Percentiles rank a stretch among this genome's conserved stretches.
phyloP scores from a whole-genome alignment of 306 rosid species.

The Echinosophora koreensis region DNA sequence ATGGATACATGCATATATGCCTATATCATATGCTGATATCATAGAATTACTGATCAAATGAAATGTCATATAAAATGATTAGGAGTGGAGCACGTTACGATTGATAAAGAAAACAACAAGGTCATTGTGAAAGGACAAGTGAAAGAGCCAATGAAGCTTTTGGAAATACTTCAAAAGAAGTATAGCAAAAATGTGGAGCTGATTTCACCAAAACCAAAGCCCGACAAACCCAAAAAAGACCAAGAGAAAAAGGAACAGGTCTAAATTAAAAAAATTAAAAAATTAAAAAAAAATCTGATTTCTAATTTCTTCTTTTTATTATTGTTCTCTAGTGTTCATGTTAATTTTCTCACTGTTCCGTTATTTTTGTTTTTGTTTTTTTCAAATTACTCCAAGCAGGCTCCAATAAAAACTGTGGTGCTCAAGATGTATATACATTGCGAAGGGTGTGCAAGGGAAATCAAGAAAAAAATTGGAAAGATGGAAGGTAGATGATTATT shows the following conservation, averaged over 20 bases:
- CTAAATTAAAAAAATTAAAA: background rate
- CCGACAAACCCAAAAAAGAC: constrained; percentile 36
- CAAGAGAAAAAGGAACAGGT: constrained; percentile 54
- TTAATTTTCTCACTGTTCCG: background rate
- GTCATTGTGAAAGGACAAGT: constrained; percentile 69
- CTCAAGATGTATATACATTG: constrained; percentile 78
- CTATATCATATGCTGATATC: background rate
- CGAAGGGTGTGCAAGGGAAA: constrained; percentile 72
- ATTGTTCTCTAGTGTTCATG: background rate
- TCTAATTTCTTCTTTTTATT: background rate
- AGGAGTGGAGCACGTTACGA: constrained; percentile 69
- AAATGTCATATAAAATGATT: background rate
- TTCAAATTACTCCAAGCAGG: constrained; percentile 17
- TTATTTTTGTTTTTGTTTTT: background rate
- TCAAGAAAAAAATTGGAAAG: constrained; percentile 58
- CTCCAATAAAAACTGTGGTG: constrained; percentile 54
- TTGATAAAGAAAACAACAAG: constrained; percentile 62
- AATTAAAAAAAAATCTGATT: too few relatives aligned
- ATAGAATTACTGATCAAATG: background rate
- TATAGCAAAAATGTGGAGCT: constrained; percentile 71
- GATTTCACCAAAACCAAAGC: constrained; percentile 60
- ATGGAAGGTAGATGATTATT: constrained; percentile 57
- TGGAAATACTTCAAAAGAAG: constrained; percentile 66
- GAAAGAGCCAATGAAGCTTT: constrained; percentile 60
- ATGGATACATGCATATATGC: background rate